These are phyloP conservation scores for Dendrobium catenatum DNA, from an alignment of 106 monocot species.

Conservation along the genomic window DNA sequence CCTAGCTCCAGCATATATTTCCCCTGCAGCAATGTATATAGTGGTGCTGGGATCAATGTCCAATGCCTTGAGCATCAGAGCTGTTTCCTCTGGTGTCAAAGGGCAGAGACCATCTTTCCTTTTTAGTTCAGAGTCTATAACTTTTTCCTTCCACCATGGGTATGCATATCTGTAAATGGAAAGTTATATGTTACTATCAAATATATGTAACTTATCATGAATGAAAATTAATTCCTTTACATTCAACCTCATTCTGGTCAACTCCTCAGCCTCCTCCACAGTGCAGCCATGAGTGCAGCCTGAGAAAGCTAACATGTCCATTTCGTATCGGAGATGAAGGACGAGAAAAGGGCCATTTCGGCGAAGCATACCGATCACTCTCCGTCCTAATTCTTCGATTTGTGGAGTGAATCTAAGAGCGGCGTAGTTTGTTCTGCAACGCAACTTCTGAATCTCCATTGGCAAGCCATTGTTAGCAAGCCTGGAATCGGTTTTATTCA, in stretches of 20 bases:
- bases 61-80: conserved; percentile 66
- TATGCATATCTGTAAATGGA: conserved; percentile 66
- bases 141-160: conserved; percentile 99
- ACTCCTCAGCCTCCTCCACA: conserved; percentile 52
- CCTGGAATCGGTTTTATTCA: conserved; percentile 87
- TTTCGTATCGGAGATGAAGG: conserved; percentile 92
- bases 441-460: conserved; percentile 72
- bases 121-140: conserved; percentile 74
- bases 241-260: conserved; percentile 74
- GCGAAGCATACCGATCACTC: conserved; percentile 53
- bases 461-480: conserved; percentile 93
- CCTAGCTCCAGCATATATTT: conserved; percentile 79
- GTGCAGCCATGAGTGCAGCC: conserved; percentile 94
- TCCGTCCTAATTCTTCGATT: conserved; percentile 79
- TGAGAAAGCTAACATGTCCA: conserved; percentile 98
- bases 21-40: conserved; percentile 93
- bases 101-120: conserved; percentile 91
- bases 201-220: not conserved
- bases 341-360: conserved; percentile 88
- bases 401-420: conserved; percentile 77
- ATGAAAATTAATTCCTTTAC: too few species aligned
- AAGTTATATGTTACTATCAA: not conserved
- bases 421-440: conserved; percentile 74
- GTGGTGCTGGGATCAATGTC: conserved; percentile 46
- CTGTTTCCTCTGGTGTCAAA: conserved; percentile 91